Percentiles rank a stretch among this genome's conserved stretches.
Evolutionary conservation across 2,329 filamentous ascomycete species (phyloP).

Genomic region (Aspergillus sp.): DNA sequence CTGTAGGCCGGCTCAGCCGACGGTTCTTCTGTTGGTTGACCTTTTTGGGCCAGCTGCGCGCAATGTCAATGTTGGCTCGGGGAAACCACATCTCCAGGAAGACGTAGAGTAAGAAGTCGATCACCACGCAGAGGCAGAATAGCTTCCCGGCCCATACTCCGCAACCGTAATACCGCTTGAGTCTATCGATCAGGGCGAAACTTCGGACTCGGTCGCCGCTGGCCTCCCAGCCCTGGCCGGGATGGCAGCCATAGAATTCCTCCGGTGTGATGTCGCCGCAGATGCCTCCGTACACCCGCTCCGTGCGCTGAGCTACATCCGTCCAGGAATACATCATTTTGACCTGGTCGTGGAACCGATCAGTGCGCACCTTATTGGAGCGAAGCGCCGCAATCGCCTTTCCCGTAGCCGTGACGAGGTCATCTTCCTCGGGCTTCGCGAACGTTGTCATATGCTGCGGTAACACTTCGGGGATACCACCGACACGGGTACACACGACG

Average conservation of each 20-base stretch:
- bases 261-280: conserved; percentile 74
- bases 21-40: conserved; percentile 9
- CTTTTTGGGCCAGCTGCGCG: conserved; percentile 86
- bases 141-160: conserved; percentile 97
- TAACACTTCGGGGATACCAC: conserved; percentile 91
- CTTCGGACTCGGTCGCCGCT: conserved; percentile 66
- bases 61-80: conserved; percentile 75
- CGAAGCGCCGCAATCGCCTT: conserved; percentile 80
- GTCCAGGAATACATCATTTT: conserved; percentile 99
- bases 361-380: conserved; percentile 77
- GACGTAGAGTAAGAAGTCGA: conserved; percentile 87
- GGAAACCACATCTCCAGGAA: conserved; percentile 83
- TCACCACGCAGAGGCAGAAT: conserved; percentile 86
- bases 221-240: conserved; percentile 59
- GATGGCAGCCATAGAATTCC: conserved; percentile 78
- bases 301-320: conserved; percentile 85
- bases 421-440: conserved; percentile 92
- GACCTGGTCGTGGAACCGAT: conserved; percentile 92
- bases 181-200: conserved; percentile 83
- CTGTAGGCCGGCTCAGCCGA: background rate
- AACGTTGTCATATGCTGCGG: conserved; percentile 97
- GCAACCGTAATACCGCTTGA: conserved; percentile 96
- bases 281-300: conserved; percentile 91
- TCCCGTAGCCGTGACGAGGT: conserved; percentile 80
- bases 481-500: conserved; percentile 92